Evolutionary conservation across 2,329 filamentous ascomycete genomes (phyloP), one percentile per base, ranked within the genome.

Genomic region (Aspergillus awamori): DNA sequence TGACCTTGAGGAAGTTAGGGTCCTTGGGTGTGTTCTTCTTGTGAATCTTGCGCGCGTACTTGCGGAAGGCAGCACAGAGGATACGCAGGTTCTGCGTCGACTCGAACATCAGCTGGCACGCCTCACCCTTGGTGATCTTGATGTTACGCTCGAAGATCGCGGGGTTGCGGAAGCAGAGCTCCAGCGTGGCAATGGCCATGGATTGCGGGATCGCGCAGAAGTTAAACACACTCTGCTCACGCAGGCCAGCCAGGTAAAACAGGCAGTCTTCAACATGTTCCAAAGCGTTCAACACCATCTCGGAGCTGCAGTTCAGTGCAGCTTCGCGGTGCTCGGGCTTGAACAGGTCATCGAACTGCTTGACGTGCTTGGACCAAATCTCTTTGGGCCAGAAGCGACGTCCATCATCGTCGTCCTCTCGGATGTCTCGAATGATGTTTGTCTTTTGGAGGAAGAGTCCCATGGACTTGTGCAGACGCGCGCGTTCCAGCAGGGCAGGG

Each of bases 171-270:
- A 98, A 99, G 70, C 94, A 90, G 17, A 92, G 82, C 69, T 97
- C 93, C 45, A 98, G 81, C 0, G 94, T 98, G 8, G 95, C 94
- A 75, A 99, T 97, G 57, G 94, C 95, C 95, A 99, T 99, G 66
- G 88, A 84, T 78, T 99, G 95, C 2, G 95, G 95, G 65, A 99
- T 99, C 59, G 94, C 94, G 52, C 93, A 93, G 77, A 99, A 99
- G 84, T 99, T 99, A 87, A 99, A 99, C 26, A 97, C 92, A 74
- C 92, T 96, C 81, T 99, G 95, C 74, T 99, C 95, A 67, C 89
- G 89, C 65, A 99, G 87, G 51, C 91, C 95, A 5, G 94, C 94
- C 81, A 99, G 92, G 80, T 98, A 99, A 82, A 93, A 97, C n/a
- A 99, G 80, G 74, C 94, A 98, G 73, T 98, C 93, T 66, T 97